Percentiles rank a stretch among this genome's conserved stretches.
Evolutionary conservation across 2,329 filamentous ascomycete genomes (phyloP).

Genomic region (Lecanicillium sp.): DNA sequence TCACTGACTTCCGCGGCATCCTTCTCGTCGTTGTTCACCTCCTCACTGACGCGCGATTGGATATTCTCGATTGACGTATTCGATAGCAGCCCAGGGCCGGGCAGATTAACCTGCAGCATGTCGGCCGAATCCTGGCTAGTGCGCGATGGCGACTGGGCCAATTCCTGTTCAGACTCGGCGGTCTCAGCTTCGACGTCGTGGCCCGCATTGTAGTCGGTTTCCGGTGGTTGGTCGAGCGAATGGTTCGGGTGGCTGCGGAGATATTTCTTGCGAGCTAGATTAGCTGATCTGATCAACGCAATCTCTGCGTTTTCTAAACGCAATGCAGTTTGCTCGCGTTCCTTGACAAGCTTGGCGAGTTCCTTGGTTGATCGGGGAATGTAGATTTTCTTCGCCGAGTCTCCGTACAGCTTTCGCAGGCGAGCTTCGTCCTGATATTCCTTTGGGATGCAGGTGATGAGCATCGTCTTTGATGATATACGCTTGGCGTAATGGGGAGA

Average conservation of each 20-base stretch:
- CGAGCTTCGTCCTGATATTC: conserved; percentile 69
- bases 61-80: conserved; percentile 4
- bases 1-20: conserved; percentile 6
- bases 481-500: conserved; percentile 75
- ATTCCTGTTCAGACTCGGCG: not conserved
- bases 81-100: conserved; percentile 5
- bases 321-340: conserved; percentile 71
- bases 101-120: conserved; percentile 4
- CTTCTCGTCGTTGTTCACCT: conserved; percentile 12
- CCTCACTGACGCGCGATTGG: conserved; percentile 4
- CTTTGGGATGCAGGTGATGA: conserved; percentile 81
- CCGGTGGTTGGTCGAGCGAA: conserved; percentile 2
- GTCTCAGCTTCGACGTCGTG: conserved; percentile 1
- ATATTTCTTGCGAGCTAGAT: conserved; percentile 58
- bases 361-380: conserved; percentile 69
- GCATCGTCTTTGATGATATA: conserved; percentile 81
- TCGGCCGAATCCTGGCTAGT: conserved; percentile 1
- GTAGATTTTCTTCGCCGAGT: conserved; percentile 77
- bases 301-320: conserved; percentile 83
- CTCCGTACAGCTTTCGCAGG: conserved; percentile 72
- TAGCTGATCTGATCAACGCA: conserved; percentile 72
- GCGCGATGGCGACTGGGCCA: not conserved
- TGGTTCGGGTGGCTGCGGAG: conserved; percentile 7
- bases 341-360: conserved; percentile 70
- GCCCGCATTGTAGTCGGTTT: not conserved